Percentiles rank a stretch among this genome's conserved stretches.
These are phyloP conservation scores for Deinandra increscens DNA, from an alignment of 129 eudicot species.

Conservation along the genomic window DNA sequence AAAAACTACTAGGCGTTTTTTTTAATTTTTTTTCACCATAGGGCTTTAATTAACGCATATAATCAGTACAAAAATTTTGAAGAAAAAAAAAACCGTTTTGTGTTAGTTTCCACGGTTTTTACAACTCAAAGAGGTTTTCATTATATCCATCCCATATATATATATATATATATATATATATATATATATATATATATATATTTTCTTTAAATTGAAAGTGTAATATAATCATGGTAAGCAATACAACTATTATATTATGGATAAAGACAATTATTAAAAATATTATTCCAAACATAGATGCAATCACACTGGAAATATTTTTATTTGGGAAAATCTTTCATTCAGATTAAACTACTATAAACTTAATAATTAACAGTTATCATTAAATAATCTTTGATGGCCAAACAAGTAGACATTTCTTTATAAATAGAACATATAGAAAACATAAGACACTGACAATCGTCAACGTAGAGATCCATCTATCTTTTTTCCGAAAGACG, in stretches of 20 bases:
- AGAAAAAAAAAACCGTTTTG: no score
- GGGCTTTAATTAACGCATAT: no score
- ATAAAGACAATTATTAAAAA: neutral
- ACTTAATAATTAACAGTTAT: neutral
- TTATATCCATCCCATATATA: no score
- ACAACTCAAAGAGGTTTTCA: no score
- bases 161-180: no score
- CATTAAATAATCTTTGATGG: constrained; percentile 10
- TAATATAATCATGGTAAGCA: neutral
- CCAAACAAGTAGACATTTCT: constrained; percentile 20
- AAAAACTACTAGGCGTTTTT: no score
- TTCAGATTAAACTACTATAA: constrained; percentile 8
- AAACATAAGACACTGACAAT: neutral
- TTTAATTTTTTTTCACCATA: no score
- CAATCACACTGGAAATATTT: constrained; percentile 18
- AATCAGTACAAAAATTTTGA: no score
- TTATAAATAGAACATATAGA: neutral
- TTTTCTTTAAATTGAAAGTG: neutral
- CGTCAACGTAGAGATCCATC: no score
- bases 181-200: no score
- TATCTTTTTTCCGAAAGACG: no score
- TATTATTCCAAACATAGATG: constrained; percentile 14
- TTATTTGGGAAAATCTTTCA: constrained; percentile 17
- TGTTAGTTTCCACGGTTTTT: no score
- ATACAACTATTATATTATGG: neutral